Conservation (phyloP, 345 rosid genomes). For the Eucalyptus sp. region DNA sequence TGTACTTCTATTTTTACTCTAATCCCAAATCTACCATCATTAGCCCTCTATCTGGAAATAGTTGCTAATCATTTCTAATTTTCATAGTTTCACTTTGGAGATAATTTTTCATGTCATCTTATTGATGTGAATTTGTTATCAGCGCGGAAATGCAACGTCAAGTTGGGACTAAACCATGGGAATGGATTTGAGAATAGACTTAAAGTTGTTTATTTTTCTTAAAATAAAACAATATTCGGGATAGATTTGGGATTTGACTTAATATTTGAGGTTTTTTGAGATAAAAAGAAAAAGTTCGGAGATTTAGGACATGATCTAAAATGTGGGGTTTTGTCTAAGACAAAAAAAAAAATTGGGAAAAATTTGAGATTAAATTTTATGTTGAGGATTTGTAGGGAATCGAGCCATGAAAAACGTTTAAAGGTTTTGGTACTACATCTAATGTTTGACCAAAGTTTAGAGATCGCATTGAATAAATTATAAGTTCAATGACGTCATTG, state of each 20-base stretch:
- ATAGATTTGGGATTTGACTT: not conserved
- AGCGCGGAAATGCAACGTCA: not conserved
- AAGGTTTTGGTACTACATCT: rapidly evolving
- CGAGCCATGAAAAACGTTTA: not conserved
- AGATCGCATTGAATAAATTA: rapidly evolving
- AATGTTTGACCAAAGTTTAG: not conserved
- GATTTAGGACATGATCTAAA: not conserved
- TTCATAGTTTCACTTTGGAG: not conserved
- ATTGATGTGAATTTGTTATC: too few relatives aligned
- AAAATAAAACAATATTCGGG: not conserved
- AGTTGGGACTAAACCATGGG: not conserved
- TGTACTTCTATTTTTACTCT: not conserved
- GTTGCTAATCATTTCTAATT: not conserved
- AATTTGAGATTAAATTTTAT: too few relatives aligned
- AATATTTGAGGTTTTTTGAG: not conserved
- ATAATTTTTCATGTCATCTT: not conserved
- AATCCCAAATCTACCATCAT: not conserved
- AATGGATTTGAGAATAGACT: too few relatives aligned
- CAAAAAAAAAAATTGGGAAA: too few relatives aligned
- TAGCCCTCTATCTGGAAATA: not conserved
- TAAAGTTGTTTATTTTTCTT: not conserved
- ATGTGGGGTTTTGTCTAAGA: not conserved
- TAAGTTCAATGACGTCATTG: rapidly evolving
- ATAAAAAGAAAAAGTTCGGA: not conserved
- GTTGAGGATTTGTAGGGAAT: not conserved